phyloP scores from a whole-genome alignment of 306 rosid genomes.

The Ochetophila trinervis region DNA sequence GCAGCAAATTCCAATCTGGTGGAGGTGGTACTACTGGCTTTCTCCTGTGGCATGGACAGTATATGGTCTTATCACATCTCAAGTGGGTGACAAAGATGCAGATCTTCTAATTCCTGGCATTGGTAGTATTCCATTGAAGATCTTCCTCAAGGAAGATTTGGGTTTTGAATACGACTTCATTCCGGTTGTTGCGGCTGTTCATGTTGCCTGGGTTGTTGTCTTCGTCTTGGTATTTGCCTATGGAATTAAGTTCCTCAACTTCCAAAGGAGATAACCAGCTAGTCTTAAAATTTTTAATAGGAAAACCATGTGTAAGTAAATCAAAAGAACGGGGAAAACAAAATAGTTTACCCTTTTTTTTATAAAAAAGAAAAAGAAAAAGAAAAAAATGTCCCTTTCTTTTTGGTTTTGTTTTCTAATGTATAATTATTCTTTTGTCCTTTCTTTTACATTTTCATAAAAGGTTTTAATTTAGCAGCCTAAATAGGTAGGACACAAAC shows the following conservation, averaged over 20 bases:
- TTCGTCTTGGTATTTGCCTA: constrained; percentile 58
- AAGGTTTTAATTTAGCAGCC: no score
- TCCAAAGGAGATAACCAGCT: constrained; percentile 44
- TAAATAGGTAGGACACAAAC: no score
- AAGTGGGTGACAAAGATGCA: constrained; percentile 34
- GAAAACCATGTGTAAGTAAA: no score
- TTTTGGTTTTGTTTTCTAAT: no score
- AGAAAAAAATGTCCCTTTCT: no score
- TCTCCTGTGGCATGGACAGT: constrained; percentile 52
- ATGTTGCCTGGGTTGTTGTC: constrained; percentile 40
- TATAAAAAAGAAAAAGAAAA: no score
- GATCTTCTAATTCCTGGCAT: constrained; percentile 29
- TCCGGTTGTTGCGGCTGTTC: constrained; percentile 39
- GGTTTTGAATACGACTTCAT: constrained; percentile 50
- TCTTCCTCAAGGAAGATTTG: constrained; percentile 32
- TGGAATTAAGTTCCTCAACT: constrained; percentile 63
- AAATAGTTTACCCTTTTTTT: no score
- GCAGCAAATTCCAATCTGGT: constrained; percentile 51
- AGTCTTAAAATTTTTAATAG: no score
- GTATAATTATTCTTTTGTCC: no score
- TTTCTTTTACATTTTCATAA: no score
- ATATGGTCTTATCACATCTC: constrained; percentile 41
- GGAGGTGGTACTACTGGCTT: constrained; percentile 55
- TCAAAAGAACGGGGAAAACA: no score
- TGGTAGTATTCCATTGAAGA: constrained; percentile 28